Conservation (phyloP, 2,329 filamentous ascomycete species). For the Raffaelea ambrosiae region DNA sequence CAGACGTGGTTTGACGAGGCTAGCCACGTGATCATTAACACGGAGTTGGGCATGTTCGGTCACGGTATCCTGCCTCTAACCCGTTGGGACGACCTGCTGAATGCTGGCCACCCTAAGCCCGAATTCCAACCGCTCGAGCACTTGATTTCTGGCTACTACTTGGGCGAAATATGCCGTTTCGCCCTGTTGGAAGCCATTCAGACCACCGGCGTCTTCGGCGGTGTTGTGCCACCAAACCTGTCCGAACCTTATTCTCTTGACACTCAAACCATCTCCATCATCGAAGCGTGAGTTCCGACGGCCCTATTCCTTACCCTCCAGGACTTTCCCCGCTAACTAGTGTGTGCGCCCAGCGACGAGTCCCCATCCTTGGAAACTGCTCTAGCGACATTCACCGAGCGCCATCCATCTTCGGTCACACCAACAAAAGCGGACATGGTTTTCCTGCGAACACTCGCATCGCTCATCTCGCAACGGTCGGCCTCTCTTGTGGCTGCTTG, state of each 20-base stretch:
- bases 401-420: slow-evolving; percentile 36
- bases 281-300: slow-evolving; percentile 40
- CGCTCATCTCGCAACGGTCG: slow-evolving; percentile 47
- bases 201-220: slow-evolving; percentile 45
- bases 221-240: slow-evolving; percentile 46
- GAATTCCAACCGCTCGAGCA: slow-evolving; percentile 56
- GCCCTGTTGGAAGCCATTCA: slow-evolving; percentile 51
- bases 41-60: slow-evolving; percentile 60
- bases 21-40: slow-evolving; percentile 58
- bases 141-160: slow-evolving; percentile 56
- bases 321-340: neutral
- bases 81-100: slow-evolving; percentile 49
- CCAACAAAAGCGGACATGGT: slow-evolving; percentile 38
- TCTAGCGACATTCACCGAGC: slow-evolving; percentile 36
- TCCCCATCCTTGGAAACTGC: slow-evolving; percentile 33
- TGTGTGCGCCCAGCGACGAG: slow-evolving; percentile 28
- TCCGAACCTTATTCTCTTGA: slow-evolving; percentile 46
- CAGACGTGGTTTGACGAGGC: slow-evolving; percentile 47
- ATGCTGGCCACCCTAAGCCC: slow-evolving; percentile 42
- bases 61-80: slow-evolving; percentile 49
- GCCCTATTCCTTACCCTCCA: neutral
- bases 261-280: slow-evolving; percentile 50
- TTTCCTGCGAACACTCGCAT: slow-evolving; percentile 44
- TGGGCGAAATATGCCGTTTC: slow-evolving; percentile 56
- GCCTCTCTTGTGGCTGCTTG: slow-evolving; percentile 51